Base-by-base conservation (phyloP, 1,284 basidiomycete species). In the Taiwanofungus camphoratus region DNA sequence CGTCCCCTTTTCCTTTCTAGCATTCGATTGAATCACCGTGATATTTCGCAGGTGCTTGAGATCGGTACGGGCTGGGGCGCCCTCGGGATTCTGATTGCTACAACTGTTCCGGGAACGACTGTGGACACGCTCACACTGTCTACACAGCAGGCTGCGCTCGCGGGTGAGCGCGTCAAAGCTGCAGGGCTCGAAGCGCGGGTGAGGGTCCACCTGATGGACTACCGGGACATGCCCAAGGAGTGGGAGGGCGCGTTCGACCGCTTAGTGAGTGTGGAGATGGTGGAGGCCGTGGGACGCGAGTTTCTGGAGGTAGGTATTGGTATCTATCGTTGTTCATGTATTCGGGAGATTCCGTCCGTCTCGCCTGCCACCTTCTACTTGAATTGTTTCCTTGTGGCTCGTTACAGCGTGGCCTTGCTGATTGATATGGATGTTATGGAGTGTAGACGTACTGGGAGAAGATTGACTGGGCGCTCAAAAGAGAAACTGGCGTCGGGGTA, bases 11-110 rank as follows among this genome's bases (percentile, higher is more conserved):
- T 31, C 11, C 26, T 11, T 18, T 21, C 20, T n/a, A 11, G 1
- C 5, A 35, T 5, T 8, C 18, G 16, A 13, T 21, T 23, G 22
- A 37, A 8, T 20, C 22, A 21, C 8, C 13, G 3, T 31, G 27
- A 20, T 29, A 24, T 13, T 29, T 13, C 5, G 15, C 46, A 62
- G 60, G 54, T 62, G 0, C 71, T 91, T 24, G 87, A 91, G 59
- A 88, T 91, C 45, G 87, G 87, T 9, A 82, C 81, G 20, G 87
- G 87, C 1, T 91, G 87, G 87, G 87, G 87, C 2, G 77, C 80
- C 3, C 71, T 91, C 50, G 78, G 87, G 3, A 81, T 89, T 43
- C 73, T 79, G 40, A 77, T 85, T 33, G 72, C 73, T 2, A 60
- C 65, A 27, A 70, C 64, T 8, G 62, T 74, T 37, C 68, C 79